Base-by-base conservation (phyloP, 352 stramenopile species). In the Salisapilia sapeloensis region DNA sequence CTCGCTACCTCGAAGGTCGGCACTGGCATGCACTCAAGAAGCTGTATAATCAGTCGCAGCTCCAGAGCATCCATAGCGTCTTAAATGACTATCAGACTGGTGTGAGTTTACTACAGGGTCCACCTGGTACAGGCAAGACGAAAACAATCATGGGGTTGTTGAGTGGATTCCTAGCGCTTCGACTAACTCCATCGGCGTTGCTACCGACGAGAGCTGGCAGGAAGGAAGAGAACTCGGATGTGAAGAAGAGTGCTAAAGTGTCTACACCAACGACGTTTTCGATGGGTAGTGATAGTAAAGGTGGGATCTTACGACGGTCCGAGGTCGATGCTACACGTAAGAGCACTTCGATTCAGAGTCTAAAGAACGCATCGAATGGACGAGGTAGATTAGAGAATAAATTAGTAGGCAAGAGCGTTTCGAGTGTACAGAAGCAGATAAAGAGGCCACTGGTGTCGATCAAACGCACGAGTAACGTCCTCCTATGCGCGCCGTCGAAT, bases 81-180 rank as follows among this genome's bases (percentile, higher is more conserved):
- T 40, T 92, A 4, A 89, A 85, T 53, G 89, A 92, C 49, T 92
- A 92, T 50, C 71, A 42, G 7, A 55, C 69, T 20, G 76, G 70
- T 11, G 67, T 92, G 16, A 89, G 69, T n/a, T 33, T 92, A 18
- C 61, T 98, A 4, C 92, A 98, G 60, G 93, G 92, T 10, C 92
- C 92, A 4, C 93, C 93, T 1, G 91, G 92, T 39, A 97, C 85
- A 12, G 90, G 90, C 21, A 97, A 97, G 50, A 96, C 90, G 2
- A 89, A 90, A 39, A 96, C 84, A 3, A 89, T 95, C 27, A 79
- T 92, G 65, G 76, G 53, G 0, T 29, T 92, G 6, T 40, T 92
- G 1, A 87, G 72, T 28, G 69, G 76, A 4, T 65, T 89, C 22
- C 25, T 92, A 5, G 46, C 76, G 19, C 41, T 89, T 15, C 53